Evolutionary conservation across 31 red algal species (phyloP).

Genomic region (Asparagopsis taxiformis): DNA sequence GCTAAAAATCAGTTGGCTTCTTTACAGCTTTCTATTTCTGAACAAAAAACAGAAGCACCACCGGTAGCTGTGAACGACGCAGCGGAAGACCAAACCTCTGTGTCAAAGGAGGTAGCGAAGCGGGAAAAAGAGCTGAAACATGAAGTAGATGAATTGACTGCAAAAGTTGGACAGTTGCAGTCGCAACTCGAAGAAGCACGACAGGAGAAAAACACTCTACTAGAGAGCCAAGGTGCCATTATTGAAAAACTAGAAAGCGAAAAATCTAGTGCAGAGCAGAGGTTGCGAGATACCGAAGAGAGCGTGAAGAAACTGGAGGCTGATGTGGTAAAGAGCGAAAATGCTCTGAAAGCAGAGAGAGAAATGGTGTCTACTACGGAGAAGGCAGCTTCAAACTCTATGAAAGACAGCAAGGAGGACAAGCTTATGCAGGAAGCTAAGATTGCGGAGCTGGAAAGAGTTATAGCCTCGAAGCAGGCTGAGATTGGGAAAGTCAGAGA

Average conservation of each 20-base stretch:
- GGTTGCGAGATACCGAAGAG: slow-evolving; percentile 1
- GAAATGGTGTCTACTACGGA: background rate
- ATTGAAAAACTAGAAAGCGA: slow-evolving; percentile 1
- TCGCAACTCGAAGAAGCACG: background rate
- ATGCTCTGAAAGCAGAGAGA: background rate
- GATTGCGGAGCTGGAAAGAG: slow-evolving; percentile 38
- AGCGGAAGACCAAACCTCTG: slow-evolving; percentile 6
- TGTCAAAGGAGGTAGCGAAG: background rate
- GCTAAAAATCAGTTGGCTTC: background rate
- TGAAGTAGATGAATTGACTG: background rate
- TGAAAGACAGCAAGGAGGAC: slow-evolving; percentile 2
- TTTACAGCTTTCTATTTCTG: background rate
- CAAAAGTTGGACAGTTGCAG: background rate
- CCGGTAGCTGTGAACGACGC: too few species aligned
- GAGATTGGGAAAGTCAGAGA: slow-evolving; percentile 32
- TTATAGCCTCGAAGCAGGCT: slow-evolving; percentile 37
- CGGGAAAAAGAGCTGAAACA: background rate
- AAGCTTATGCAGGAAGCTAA: slow-evolving; percentile 32
- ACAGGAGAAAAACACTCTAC: background rate
- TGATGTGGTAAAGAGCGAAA: slow-evolving; percentile 13
- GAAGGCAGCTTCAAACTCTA: slow-evolving; percentile 1
- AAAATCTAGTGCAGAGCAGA: background rate
- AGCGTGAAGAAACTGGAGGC: background rate
- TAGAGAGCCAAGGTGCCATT: background rate
- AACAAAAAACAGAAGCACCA: background rate